Conservation (phyloP, 805 yeast species). For the Starmerella davenportii region DNA sequence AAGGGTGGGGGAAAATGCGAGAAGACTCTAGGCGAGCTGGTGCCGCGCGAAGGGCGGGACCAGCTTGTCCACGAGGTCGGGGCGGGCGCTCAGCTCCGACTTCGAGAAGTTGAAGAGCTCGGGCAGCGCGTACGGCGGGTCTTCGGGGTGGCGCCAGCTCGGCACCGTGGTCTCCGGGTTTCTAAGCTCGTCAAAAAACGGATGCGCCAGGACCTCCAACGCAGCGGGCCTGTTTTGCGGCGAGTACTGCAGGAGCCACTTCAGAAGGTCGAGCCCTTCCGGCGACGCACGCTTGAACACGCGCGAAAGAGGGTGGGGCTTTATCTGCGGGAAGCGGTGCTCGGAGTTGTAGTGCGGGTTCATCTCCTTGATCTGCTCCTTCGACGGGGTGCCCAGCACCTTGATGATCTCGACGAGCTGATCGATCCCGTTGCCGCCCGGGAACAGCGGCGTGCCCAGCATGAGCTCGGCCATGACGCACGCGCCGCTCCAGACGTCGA, state of each 20-base stretch:
- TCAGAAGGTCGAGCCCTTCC: slow-evolving; percentile 69
- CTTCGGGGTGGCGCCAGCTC: slow-evolving; percentile 38
- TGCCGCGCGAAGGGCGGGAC: slow-evolving; percentile 26
- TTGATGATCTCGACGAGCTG: slow-evolving; percentile 93
- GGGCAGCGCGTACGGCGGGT: slow-evolving; percentile 57
- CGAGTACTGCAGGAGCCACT: slow-evolving; percentile 70
- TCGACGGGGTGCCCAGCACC: slow-evolving; percentile 85
- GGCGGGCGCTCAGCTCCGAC: slow-evolving; percentile 36
- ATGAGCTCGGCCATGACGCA: slow-evolving; percentile 96
- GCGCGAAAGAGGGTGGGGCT: slow-evolving; percentile 38
- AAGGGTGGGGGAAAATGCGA: too few relatives aligned
- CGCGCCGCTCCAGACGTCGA: slow-evolving; percentile 94
- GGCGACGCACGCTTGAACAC: slow-evolving; percentile 64
- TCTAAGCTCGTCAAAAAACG: slow-evolving; percentile 75
- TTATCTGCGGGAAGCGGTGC: slow-evolving; percentile 67
- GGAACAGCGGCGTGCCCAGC: slow-evolving; percentile 90
- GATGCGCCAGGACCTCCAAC: slow-evolving; percentile 65
- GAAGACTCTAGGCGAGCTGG: slow-evolving; percentile 26
- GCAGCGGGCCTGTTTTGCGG: slow-evolving; percentile 74
- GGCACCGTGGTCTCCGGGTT: slow-evolving; percentile 28
- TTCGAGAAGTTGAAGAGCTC: slow-evolving; percentile 61
- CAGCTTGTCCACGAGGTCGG: slow-evolving; percentile 25
- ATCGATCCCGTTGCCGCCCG: slow-evolving; percentile 95
- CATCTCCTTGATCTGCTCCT: slow-evolving; percentile 84
- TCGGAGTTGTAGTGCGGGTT: slow-evolving; percentile 85